Base-by-base conservation (phyloP, 2,329 filamentous ascomycete species). In the Elsinoe arachidis region DNA sequence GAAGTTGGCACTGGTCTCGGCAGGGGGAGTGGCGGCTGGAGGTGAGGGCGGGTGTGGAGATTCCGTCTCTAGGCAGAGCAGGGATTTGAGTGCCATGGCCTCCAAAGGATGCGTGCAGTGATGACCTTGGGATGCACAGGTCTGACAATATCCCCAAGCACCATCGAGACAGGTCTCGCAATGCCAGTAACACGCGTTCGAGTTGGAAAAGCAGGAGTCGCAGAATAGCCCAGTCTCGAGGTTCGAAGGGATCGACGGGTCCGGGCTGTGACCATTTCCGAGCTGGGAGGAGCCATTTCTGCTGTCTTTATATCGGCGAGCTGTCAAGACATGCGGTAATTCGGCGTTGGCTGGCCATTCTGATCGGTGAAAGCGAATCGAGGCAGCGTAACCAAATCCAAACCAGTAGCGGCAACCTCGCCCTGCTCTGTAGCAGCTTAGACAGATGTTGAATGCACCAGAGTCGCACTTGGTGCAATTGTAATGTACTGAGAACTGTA, bases 61-160 rank as follows among this genome's bases (percentile, higher is more conserved):
- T 15, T 39, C 49, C 5, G 49, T 53, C 34, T 53, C 49, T 12
- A 53, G 34, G 23, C 34, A 19, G 39, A 41, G 14, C 60, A 58
- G 49, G 81, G 54, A 46, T 21, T 56, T 77, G 63, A 90, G 86
- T 0, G 84, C 81, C 44, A 95, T 75, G 0, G 91, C 89, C 0
- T 95, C 75, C 0, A 97, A 77, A 5, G 87, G 79, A 67, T 97
- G 92, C 0, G 85, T 87, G 71, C 92, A 97, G 59, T 84, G 87
- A 59, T 80, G 79, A 14, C 89, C 90, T 69, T 86, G 84, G 59
- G 92, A 91, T 30, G 96, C 89, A 63, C 92, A 97, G 60, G 79
- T 75, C 64, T 91, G 90, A 72, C 92, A 97, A 68, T 89, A 96
- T 0, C 92, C 92, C 91, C 91, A 97, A 67, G 95, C 91, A 4